Conservation (phyloP, 2,329 filamentous ascomycete species). For the Celoporthe dispersa region DNA sequence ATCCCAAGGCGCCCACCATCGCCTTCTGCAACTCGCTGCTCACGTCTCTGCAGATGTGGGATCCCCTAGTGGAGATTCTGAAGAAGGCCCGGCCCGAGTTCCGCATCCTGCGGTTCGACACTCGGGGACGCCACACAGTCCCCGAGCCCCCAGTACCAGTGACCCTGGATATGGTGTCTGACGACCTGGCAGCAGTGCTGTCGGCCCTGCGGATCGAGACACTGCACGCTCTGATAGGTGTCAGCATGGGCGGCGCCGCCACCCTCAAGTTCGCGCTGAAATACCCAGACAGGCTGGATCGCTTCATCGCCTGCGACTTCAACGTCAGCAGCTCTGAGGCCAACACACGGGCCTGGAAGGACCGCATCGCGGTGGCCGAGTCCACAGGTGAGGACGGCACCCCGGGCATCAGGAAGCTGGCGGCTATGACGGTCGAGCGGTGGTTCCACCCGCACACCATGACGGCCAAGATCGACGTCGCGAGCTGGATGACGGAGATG, state of each 20-base stretch:
- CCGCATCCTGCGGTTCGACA: constrained; percentile 77
- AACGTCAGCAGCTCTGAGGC: constrained; percentile 72
- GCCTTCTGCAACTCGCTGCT: constrained; percentile 82
- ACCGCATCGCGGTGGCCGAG: constrained; percentile 72
- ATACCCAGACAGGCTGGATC: constrained; percentile 61
- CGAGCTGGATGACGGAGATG: constrained; percentile 67
- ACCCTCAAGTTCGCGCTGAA: constrained; percentile 72
- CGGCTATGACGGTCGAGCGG: constrained; percentile 70
- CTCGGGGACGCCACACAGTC: constrained; percentile 66
- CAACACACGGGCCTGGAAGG: constrained; percentile 80
- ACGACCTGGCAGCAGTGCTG: constrained; percentile 70
- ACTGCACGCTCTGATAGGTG: constrained; percentile 72
- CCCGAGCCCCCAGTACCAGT: constrained; percentile 54
- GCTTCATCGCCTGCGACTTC: constrained; percentile 78
- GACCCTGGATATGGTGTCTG: constrained; percentile 67
- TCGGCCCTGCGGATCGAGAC: constrained; percentile 70
- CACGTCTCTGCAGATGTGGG: constrained; percentile 81
- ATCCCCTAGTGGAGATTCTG: constrained; percentile 69
- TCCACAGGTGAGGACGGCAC: constrained; percentile 51
- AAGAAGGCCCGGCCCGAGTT: constrained; percentile 63
- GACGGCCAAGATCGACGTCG: constrained; percentile 49
- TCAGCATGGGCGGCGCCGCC: constrained; percentile 82
- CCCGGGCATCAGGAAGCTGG: constrained; percentile 66
- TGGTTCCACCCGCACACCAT: constrained; percentile 73
- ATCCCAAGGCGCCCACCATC: constrained; percentile 70